phyloP scores from a whole-genome alignment of 441 rosid genomes.

The Kokia cookei region DNA sequence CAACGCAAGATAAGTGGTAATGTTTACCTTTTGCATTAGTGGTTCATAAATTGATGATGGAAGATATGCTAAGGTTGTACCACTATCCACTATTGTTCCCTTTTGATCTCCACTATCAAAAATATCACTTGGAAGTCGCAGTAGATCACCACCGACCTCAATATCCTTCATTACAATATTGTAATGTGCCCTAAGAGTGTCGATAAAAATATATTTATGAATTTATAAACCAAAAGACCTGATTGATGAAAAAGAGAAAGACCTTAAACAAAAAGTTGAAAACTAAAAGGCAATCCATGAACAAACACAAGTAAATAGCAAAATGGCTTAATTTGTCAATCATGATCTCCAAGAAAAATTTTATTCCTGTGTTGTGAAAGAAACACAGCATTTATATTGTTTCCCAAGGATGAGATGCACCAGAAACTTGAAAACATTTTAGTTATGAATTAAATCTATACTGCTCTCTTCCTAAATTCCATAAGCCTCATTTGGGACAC shows the following conservation, averaged over 20 bases:
- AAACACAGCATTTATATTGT: background rate
- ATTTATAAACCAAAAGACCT: background rate
- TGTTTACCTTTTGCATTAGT: slow-evolving; percentile 39
- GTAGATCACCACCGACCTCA: slow-evolving; percentile 55
- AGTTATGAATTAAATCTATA: background rate
- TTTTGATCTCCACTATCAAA: slow-evolving; percentile 46
- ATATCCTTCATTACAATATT: slow-evolving; percentile 63
- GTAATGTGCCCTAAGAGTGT: slow-evolving; percentile 74
- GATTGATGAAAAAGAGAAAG: background rate
- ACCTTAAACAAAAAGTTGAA: background rate
- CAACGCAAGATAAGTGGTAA: background rate
- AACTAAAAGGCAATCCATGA: background rate
- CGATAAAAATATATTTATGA: slow-evolving; percentile 3
- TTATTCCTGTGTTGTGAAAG: background rate
- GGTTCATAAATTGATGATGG: slow-evolving; percentile 49
- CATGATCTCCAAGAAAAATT: background rate
- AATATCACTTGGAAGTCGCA: slow-evolving; percentile 48
- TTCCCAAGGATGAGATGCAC: background rate
- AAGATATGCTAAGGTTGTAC: slow-evolving; percentile 88
- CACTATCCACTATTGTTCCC: slow-evolving; percentile 89
- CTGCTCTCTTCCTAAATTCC: background rate
- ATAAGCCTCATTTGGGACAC: background rate
- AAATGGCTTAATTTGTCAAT: background rate
- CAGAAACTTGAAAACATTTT: background rate
- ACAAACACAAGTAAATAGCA: background rate